Conservation (phyloP, 106 monocot genomes). For the Phalaenopsis equestris region DNA sequence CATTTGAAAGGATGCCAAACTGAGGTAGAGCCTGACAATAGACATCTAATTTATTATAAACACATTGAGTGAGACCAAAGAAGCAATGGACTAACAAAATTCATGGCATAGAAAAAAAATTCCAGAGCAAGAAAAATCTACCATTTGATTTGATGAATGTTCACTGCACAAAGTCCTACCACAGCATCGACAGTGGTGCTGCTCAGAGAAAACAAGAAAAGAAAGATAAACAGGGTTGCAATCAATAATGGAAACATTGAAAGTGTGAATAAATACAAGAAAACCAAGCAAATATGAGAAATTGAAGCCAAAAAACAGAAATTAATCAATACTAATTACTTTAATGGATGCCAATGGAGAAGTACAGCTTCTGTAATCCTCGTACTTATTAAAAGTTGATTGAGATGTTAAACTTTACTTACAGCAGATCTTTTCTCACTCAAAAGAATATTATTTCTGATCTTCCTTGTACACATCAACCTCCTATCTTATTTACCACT, state of each 20-base stretch:
- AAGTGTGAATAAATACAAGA: not conserved
- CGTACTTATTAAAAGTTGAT: too few relatives aligned
- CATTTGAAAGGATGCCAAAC: constrained; percentile 73
- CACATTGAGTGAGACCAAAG: not conserved
- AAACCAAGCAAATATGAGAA: not conserved
- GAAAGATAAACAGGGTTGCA: not conserved
- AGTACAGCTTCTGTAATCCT: not conserved
- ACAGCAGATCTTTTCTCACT: too few relatives aligned
- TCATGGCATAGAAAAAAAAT: not conserved
- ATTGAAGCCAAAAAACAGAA: not conserved
- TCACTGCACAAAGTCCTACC: constrained; percentile 86
- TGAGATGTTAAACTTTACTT: too few relatives aligned
- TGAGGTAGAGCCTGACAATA: constrained; percentile 74
- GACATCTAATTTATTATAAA: not conserved
- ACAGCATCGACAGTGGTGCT: constrained; percentile 97
- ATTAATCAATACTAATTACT: not conserved
- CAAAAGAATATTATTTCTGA: too few relatives aligned
- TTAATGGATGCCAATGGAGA: not conserved
- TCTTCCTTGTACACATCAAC: too few relatives aligned
- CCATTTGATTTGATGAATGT: constrained; percentile 92
- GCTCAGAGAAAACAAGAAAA: constrained; percentile 5
- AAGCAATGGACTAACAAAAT: not conserved
- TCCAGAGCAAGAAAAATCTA: constrained; percentile 13
- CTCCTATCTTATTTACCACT: too few relatives aligned
- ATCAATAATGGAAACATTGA: not conserved